These are phyloP conservation scores for Haplosporangium sp. DNA, from an alignment of 371 early-diverging fungal species.

Conservation along the genomic window DNA sequence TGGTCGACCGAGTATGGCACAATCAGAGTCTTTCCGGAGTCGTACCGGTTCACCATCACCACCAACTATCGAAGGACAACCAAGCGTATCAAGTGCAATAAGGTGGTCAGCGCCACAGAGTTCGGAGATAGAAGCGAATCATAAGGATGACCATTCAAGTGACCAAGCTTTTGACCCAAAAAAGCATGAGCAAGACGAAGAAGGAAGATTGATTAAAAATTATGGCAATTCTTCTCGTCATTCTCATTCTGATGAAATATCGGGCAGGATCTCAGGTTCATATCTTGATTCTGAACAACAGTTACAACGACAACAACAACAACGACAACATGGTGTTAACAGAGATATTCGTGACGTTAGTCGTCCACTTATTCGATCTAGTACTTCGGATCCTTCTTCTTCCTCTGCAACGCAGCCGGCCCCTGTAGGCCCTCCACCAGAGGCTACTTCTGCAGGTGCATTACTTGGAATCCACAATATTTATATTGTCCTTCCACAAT, in stretches of 20 bases:
- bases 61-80: background rate
- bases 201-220: constrained; percentile 22
- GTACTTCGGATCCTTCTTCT: background rate
- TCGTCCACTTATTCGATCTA: constrained; percentile 4
- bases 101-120: constrained; percentile 4
- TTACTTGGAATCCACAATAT: constrained; percentile 95
- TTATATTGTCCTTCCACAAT: constrained; percentile 94
- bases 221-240: constrained; percentile 6
- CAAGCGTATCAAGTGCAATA: background rate
- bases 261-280: background rate
- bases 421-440: background rate
- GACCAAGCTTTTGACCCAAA: background rate
- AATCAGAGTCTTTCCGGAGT: constrained; percentile 17
- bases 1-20: background rate
- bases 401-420: background rate
- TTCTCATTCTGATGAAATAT: no score
- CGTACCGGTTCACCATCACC: constrained; percentile 24
- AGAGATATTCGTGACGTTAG: background rate
- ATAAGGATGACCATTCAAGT: background rate
- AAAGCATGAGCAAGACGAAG: constrained; percentile 5
- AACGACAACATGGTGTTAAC: background rate
- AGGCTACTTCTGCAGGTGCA: constrained; percentile 76
- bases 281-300: background rate
- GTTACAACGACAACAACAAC: no score
- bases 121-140: constrained; percentile 14